Percentiles rank a stretch among this genome's conserved stretches.
Evolutionary conservation across 2,329 filamentous ascomycete genomes (phyloP).

Genomic region (Grosmannia huntii): DNA sequence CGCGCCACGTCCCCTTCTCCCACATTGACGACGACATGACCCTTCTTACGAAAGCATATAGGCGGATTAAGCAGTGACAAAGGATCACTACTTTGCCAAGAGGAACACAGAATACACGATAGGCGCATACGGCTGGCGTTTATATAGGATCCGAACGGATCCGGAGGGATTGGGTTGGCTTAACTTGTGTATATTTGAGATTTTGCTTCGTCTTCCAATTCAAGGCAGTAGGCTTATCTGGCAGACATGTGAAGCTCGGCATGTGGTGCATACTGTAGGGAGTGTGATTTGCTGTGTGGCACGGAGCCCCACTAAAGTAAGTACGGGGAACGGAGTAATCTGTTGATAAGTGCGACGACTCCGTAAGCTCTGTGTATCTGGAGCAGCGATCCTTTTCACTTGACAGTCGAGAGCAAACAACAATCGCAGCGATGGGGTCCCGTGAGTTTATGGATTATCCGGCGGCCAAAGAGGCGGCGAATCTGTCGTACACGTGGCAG

Average conservation of each 20-base stretch:
- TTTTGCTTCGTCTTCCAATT: background rate
- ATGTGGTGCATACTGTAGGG: background rate
- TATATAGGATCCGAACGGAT: background rate
- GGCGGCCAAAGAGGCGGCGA: conserved; percentile 24
- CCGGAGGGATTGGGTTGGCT: background rate
- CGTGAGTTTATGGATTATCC: conserved; percentile 30
- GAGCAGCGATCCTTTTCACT: too few relatives aligned
- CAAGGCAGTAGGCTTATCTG: background rate
- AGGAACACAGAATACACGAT: conserved; percentile 3
- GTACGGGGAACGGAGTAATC: background rate
- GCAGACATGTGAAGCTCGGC: background rate
- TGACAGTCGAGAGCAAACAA: too few relatives aligned
- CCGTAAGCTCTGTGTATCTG: background rate
- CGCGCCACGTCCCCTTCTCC: background rate
- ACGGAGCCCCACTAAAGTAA: background rate
- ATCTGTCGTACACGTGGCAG: conserved; percentile 17
- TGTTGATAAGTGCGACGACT: background rate
- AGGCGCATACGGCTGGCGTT: background rate
- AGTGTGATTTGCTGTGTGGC: background rate
- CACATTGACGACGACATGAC: conserved; percentile 5
- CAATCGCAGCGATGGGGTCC: conserved; percentile 5
- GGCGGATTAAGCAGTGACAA: background rate
- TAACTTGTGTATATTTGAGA: background rate
- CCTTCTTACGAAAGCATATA: conserved; percentile 4
- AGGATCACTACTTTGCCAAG: background rate